Percentiles rank a stretch among this genome's conserved stretches.
phyloP scores from a whole-genome alignment of 352 stramenopile genomes.

The Phytophthora cajani region DNA sequence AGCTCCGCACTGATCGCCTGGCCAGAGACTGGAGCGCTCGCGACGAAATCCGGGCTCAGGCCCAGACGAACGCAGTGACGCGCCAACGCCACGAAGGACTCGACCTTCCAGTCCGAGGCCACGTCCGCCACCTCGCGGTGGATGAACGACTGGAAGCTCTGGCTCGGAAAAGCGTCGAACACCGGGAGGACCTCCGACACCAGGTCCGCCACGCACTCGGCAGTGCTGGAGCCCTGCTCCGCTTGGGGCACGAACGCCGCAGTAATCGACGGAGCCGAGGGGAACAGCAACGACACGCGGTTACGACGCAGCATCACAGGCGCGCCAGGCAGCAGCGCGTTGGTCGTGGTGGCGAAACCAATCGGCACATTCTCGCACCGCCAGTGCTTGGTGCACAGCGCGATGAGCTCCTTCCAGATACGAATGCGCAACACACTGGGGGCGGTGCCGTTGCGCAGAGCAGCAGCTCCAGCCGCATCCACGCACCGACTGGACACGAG shows the following conservation, averaged over 20 bases:
- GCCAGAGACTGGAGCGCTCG: slow-evolving; percentile 12
- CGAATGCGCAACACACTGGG: slow-evolving; percentile 50
- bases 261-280: slow-evolving; percentile 58
- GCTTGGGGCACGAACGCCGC: slow-evolving; percentile 52
- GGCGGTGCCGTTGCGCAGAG: slow-evolving; percentile 26
- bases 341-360: slow-evolving; percentile 59
- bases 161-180: slow-evolving; percentile 71
- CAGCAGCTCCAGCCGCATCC: slow-evolving; percentile 20
- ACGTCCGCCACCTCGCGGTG: slow-evolving; percentile 69
- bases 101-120: slow-evolving; percentile 64
- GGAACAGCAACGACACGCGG: slow-evolving; percentile 70
- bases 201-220: slow-evolving; percentile 60
- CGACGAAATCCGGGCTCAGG: slow-evolving; percentile 30
- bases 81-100: slow-evolving; percentile 72
- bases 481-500: slow-evolving; percentile 56
- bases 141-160: slow-evolving; percentile 64
- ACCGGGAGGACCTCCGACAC: slow-evolving; percentile 62
- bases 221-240: slow-evolving; percentile 21
- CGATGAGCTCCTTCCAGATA: slow-evolving; percentile 72
- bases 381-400: slow-evolving; percentile 79
- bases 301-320: slow-evolving; percentile 76
- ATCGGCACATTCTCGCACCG: slow-evolving; percentile 71
- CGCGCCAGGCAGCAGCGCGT: slow-evolving; percentile 56
- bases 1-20: slow-evolving; percentile 45
- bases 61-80: slow-evolving; percentile 67